phyloP scores from a whole-genome alignment of 2,329 filamentous ascomycete genomes.

The Thermothelomyces thermophilus region DNA sequence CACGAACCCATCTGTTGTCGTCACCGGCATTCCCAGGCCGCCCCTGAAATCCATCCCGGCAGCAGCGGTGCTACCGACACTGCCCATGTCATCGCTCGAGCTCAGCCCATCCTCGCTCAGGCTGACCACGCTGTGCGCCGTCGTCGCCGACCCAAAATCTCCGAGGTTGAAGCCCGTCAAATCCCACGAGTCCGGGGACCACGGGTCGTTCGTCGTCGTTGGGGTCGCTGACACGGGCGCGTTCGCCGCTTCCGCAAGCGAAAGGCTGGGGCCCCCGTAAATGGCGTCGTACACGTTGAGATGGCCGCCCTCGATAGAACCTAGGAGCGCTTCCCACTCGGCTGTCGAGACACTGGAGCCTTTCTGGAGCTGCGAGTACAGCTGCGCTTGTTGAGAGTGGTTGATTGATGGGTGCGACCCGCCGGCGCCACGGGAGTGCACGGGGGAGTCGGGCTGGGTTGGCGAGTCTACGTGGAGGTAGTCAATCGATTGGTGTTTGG shows the following conservation, averaged over 20 bases:
- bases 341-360: slow-evolving; percentile 48
- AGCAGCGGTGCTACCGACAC: slow-evolving; percentile 37
- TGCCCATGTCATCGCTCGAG: slow-evolving; percentile 47
- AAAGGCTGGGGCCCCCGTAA: slow-evolving; percentile 57
- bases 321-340: slow-evolving; percentile 78
- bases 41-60: slow-evolving; percentile 34
- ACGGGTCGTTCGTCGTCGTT: slow-evolving; percentile 29
- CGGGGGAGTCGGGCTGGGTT: slow-evolving; percentile 45
- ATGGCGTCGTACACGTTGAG: slow-evolving; percentile 81
- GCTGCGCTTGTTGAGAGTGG: slow-evolving; percentile 25
- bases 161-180: slow-evolving; percentile 44
- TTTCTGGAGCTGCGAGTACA: slow-evolving; percentile 35
- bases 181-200: slow-evolving; percentile 55
- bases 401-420: slow-evolving; percentile 28
- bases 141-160: slow-evolving; percentile 37
- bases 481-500: slow-evolving; percentile 47
- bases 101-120: slow-evolving; percentile 53
- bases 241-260: slow-evolving; percentile 32
- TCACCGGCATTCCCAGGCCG: slow-evolving; percentile 22
- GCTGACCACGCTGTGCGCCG: slow-evolving; percentile 46
- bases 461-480: slow-evolving; percentile 46
- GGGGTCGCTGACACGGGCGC: slow-evolving; percentile 33
- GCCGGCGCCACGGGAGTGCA: slow-evolving; percentile 31
- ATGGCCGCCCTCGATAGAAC: slow-evolving; percentile 70
- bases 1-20: slow-evolving; percentile 21